Percentiles rank a stretch among this genome's conserved stretches.
Evolutionary conservation across 1,284 basidiomycete genomes (phyloP).

Genomic region (Cryptococcus neoformans): DNA sequence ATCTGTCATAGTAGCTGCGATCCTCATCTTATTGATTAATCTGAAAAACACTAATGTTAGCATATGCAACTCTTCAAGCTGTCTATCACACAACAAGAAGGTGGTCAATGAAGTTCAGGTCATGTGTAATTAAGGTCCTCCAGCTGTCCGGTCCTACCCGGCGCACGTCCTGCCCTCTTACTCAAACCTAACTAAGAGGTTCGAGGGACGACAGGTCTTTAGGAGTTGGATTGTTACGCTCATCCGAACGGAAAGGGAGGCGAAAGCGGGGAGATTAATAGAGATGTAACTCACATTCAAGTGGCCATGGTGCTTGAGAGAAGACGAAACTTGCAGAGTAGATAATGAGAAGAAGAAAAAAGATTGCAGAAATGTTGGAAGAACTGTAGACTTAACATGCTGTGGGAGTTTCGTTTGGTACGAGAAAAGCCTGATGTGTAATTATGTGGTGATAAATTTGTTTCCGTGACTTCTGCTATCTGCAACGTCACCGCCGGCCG

Average conservation of each 20-base stretch:
- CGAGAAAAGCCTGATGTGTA: no score
- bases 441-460: no score
- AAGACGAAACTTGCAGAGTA: no score
- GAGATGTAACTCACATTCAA: constrained; percentile 18
- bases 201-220: constrained; percentile 15
- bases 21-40: not conserved
- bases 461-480: no score
- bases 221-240: constrained; percentile 39
- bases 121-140: constrained; percentile 45
- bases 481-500: no score
- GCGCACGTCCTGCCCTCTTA: constrained; percentile 13
- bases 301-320: not conserved
- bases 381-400: no score
- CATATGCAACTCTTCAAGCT: not conserved
- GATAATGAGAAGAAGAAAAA: no score
- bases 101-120: constrained; percentile 29
- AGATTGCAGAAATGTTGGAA: no score
- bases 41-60: not conserved
- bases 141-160: constrained; percentile 40
- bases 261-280: no score
- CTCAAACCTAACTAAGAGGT: constrained; percentile 36
- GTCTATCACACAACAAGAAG: not conserved
- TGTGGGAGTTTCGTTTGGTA: no score
- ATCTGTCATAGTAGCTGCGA: not conserved
- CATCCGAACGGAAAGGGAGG: constrained; percentile 17